phyloP scores from a whole-genome alignment of 257 asterid genomes.

The Gardenia jasminoides region DNA sequence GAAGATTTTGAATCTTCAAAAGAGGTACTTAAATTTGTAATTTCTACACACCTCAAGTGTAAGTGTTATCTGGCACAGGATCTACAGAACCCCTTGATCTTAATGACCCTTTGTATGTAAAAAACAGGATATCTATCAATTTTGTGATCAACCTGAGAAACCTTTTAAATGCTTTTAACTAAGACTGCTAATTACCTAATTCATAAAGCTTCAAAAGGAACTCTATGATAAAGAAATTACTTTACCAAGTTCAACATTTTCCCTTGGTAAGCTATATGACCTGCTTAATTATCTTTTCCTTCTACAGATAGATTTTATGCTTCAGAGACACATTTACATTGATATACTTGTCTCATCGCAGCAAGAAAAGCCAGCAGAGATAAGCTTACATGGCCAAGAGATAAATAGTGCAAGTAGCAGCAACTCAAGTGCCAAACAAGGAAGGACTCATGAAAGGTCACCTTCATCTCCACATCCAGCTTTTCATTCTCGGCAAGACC shows the following conservation, averaged over 20 bases:
- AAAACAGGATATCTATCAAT: not conserved
- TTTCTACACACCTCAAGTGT: not conserved
- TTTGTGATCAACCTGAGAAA: not conserved
- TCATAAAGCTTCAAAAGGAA: no score
- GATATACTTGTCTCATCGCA: not conserved
- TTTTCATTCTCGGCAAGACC: constrained; percentile 41
- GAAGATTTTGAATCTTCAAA: constrained; percentile 28
- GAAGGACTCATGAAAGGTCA: constrained; percentile 28
- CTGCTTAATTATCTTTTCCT: not conserved
- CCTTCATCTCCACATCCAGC: constrained; percentile 65
- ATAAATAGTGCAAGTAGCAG: constrained; percentile 40
- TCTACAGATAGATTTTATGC: not conserved
- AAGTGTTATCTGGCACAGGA: not conserved
- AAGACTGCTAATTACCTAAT: not conserved
- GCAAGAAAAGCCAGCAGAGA: constrained; percentile 39
- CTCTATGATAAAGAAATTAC: not conserved
- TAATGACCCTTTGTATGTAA: not conserved
- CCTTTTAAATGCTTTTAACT: not conserved
- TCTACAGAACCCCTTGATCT: not conserved
- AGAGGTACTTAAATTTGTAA: constrained; percentile 37
- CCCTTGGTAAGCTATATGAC: not conserved
- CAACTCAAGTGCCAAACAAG: constrained; percentile 31
- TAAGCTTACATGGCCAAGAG: constrained; percentile 33
- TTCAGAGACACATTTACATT: not conserved
- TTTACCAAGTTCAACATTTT: not conserved